phyloP scores from a whole-genome alignment of 2,329 filamentous ascomycete genomes.

The Ceratocystiopsis minuta region DNA sequence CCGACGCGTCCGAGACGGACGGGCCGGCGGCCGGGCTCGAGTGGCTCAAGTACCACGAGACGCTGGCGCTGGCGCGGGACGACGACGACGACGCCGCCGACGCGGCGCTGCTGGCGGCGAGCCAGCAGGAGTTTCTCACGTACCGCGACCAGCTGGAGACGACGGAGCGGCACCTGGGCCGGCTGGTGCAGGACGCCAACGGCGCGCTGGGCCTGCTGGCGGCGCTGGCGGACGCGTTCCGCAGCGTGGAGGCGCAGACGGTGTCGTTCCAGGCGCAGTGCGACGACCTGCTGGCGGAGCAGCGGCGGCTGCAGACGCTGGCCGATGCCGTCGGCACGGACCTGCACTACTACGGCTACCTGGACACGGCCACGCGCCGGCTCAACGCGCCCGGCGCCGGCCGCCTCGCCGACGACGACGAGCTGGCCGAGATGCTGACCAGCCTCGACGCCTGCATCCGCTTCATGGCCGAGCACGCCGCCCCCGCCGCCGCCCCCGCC shows the following conservation, averaged over 20 bases:
- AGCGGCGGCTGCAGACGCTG: constrained; percentile 58
- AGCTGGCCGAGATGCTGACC: constrained; percentile 73
- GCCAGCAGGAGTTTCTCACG: constrained; percentile 43
- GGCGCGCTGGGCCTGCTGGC: constrained; percentile 59
- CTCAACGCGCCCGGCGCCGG: constrained; percentile 85
- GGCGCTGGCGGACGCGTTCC: constrained; percentile 69
- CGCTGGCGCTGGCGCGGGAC: constrained; percentile 18
- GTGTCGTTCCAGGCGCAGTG: constrained; percentile 87
- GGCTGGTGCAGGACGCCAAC: constrained; percentile 59
- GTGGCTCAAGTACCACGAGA: constrained; percentile 9
- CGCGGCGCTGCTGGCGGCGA: constrained; percentile 56
- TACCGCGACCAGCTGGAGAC: constrained; percentile 69
- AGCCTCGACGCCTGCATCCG: constrained; percentile 80
- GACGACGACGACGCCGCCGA: constrained; percentile 17
- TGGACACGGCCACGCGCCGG: constrained; percentile 76
- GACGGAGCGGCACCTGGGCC: constrained; percentile 63
- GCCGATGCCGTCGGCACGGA: constrained; percentile 77
- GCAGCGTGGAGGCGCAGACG: constrained; percentile 73
- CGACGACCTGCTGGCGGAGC: constrained; percentile 68
- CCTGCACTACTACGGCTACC: constrained; percentile 83
- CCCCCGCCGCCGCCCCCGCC: no score
- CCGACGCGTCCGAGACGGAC: constrained; percentile 10
- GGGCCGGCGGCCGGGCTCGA: constrained; percentile 1
- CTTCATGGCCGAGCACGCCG: constrained; percentile 82
- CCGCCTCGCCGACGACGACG: constrained; percentile 64